These are phyloP conservation scores for Hypoxylon sp. DNA, from an alignment of 2,329 filamentous ascomycete genomes.

Conservation along the genomic window DNA sequence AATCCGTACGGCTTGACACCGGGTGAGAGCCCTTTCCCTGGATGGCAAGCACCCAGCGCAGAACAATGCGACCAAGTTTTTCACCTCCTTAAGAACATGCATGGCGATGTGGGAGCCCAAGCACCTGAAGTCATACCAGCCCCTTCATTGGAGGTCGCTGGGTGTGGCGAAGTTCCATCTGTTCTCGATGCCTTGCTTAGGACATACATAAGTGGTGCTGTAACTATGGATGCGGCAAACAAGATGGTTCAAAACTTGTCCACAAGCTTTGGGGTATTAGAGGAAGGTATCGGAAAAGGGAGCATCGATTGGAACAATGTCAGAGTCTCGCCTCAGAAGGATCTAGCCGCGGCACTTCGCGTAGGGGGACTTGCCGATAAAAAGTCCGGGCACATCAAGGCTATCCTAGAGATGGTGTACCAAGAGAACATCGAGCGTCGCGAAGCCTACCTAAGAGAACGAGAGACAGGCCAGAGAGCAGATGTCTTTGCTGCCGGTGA, in stretches of 20 bases:
- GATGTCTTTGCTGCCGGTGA: constrained; percentile 53
- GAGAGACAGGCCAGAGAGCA: constrained; percentile 51
- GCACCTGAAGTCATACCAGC: constrained; percentile 71
- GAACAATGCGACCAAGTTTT: constrained; percentile 76
- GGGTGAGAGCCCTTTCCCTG: constrained; percentile 71
- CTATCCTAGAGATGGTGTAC: constrained; percentile 76
- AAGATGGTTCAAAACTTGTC: constrained; percentile 72
- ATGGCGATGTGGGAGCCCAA: constrained; percentile 67
- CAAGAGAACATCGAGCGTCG: constrained; percentile 65
- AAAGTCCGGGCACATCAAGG: constrained; percentile 78
- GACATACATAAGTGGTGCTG: constrained; percentile 62
- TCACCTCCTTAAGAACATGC: constrained; percentile 68
- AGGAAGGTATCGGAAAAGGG: constrained; percentile 71
- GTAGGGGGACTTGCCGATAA: constrained; percentile 73
- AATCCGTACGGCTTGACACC: constrained; percentile 63
- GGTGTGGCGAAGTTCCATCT: constrained; percentile 67
- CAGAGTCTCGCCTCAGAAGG: constrained; percentile 62
- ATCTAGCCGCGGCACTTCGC: constrained; percentile 75
- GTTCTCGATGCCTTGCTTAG: constrained; percentile 63
- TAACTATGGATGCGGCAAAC: constrained; percentile 62
- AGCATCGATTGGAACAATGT: constrained; percentile 81
- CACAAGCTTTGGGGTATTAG: constrained; percentile 65
- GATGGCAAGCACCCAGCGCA: constrained; percentile 69
- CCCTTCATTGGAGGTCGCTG: constrained; percentile 75
- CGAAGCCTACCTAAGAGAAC: constrained; percentile 56